A percentile compares a stretch with the other conserved stretches of the same genome.
These are phyloP conservation scores for Metarhizium humberi DNA, from an alignment of 2,329 filamentous ascomycete species.

Conservation along the genomic window DNA sequence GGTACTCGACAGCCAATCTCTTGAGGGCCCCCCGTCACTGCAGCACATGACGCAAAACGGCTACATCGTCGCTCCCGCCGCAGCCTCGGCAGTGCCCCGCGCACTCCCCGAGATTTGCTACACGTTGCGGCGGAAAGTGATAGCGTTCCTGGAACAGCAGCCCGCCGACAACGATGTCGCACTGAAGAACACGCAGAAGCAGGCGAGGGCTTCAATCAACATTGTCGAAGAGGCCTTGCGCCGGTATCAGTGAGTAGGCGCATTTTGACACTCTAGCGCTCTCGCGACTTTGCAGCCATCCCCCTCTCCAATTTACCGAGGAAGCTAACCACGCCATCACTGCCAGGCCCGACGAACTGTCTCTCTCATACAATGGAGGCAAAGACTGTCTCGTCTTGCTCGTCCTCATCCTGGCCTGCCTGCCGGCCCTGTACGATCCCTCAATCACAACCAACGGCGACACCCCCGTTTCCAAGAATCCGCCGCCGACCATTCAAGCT, in stretches of 20 bases:
- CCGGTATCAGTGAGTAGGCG: conserved; percentile 56
- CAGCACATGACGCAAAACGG: conserved; percentile 6
- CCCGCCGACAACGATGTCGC: conserved; percentile 44
- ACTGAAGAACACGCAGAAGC: conserved; percentile 58
- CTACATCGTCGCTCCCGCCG: conserved; percentile 1
- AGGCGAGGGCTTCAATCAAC: conserved; percentile 61
- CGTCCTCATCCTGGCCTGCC: conserved; percentile 68
- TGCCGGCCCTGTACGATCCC: conserved; percentile 27
- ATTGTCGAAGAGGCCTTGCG: conserved; percentile 69
- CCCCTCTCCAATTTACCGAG: neutral
- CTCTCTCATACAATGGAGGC: conserved; percentile 92
- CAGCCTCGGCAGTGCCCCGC: conserved; percentile 1
- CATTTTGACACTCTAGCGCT: neutral
- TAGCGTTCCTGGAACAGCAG: conserved; percentile 53
- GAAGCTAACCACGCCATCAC: neutral
- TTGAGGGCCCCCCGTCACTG: neutral
- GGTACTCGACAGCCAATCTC: neutral
- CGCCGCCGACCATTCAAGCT: conserved; percentile 50
- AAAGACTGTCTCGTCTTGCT: conserved; percentile 95
- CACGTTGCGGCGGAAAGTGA: conserved; percentile 49
- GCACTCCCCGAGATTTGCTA: conserved; percentile 30
- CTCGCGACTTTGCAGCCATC: too few species aligned
- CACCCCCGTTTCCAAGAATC: conserved; percentile 18
- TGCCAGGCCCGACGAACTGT: conserved; percentile 62
- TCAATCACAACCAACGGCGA: conserved; percentile 11